Evolutionary conservation across 305 asterid genomes (phyloP).

Genomic region (Fraxinus angustifolia): DNA sequence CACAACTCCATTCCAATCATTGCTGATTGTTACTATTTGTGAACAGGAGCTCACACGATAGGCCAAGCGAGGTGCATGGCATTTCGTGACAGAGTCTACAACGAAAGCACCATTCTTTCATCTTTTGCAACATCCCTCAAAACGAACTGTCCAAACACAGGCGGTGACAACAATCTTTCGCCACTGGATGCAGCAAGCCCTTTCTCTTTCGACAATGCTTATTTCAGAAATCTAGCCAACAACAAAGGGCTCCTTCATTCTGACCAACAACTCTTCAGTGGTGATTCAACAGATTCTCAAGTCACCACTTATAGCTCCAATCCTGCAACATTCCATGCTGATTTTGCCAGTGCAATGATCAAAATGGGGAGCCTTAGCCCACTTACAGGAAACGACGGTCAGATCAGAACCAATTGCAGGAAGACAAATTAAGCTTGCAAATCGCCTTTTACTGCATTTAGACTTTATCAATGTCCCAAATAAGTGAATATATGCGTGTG

Average conservation of each 20-base stretch:
- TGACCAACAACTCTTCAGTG: constrained; percentile 60
- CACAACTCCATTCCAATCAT: neutral
- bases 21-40: neutral
- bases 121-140: constrained; percentile 47
- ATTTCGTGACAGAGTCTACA: constrained; percentile 52
- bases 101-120: constrained; percentile 44
- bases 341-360: constrained; percentile 51
- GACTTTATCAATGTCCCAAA: neutral
- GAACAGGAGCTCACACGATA: constrained; percentile 57
- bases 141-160: constrained; percentile 43
- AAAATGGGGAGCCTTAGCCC: constrained; percentile 61
- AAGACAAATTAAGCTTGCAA: constrained; percentile 31
- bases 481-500: neutral
- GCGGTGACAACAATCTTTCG: constrained; percentile 41
- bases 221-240: constrained; percentile 35
- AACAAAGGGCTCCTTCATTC: constrained; percentile 58
- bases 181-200: constrained; percentile 45
- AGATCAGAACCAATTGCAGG: constrained; percentile 62
- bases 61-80: constrained; percentile 56
- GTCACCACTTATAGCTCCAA: constrained; percentile 36
- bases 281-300: constrained; percentile 37
- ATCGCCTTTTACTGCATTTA: neutral
- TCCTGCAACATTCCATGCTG: constrained; percentile 32
- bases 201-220: constrained; percentile 44
- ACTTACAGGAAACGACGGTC: constrained; percentile 45